These are phyloP conservation scores for Agroathelia rolfsii DNA, from an alignment of 1,284 basidiomycete genomes.

Conservation along the genomic window DNA sequence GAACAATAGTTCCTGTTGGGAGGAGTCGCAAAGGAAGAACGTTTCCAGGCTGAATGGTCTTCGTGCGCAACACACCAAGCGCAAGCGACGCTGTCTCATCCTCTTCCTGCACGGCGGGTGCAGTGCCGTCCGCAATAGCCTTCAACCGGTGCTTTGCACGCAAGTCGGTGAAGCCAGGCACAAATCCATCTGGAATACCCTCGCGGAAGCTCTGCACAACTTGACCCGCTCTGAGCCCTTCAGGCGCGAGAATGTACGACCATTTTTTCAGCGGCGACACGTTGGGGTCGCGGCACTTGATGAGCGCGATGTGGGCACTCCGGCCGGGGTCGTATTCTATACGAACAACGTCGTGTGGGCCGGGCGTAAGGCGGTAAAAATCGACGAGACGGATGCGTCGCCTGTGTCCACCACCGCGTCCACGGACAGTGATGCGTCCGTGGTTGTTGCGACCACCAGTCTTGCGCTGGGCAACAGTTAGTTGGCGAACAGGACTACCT, in stretches of 20 bases:
- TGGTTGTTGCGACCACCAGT: constrained; percentile 81
- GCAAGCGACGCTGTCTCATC: constrained; percentile 50
- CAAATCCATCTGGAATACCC: constrained; percentile 70
- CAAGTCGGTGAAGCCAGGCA: constrained; percentile 54
- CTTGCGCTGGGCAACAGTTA: constrained; percentile 78
- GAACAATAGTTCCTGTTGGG: constrained; percentile 86
- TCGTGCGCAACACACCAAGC: constrained; percentile 77
- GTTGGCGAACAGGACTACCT: constrained; percentile 73
- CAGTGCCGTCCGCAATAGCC: constrained; percentile 18
- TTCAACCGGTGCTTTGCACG: constrained; percentile 27
- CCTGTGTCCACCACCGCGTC: constrained; percentile 86
- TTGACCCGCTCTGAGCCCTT: constrained; percentile 83
- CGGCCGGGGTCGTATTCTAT: constrained; percentile 97
- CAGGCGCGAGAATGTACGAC: constrained; percentile 89
- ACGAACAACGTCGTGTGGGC: constrained; percentile 81
- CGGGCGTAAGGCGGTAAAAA: constrained; percentile 70
- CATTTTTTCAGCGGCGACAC: constrained; percentile 37
- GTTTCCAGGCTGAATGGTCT: constrained; percentile 87
- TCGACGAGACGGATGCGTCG: constrained; percentile 83
- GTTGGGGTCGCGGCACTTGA: constrained; percentile 49
- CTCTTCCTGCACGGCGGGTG: constrained; percentile 13
- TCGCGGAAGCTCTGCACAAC: constrained; percentile 80
- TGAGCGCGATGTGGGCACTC: constrained; percentile 87
- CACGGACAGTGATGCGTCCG: constrained; percentile 84
- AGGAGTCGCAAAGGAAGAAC: constrained; percentile 88